Percentiles rank a stretch among this genome's conserved stretches.
Conservation (phyloP, 768 basidiomycete species). For the Mycena floridula region DNA sequence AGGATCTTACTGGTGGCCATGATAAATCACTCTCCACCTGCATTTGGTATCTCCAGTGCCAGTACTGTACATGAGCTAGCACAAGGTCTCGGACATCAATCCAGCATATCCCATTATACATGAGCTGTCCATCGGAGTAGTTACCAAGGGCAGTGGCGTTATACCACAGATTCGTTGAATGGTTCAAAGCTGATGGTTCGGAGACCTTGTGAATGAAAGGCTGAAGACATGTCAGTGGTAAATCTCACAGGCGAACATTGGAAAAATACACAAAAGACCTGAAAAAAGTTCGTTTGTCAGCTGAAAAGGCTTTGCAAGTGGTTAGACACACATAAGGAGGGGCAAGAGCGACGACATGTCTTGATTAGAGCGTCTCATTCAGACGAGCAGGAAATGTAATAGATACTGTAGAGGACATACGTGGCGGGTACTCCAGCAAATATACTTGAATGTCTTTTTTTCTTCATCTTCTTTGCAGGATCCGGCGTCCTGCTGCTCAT, state of each 20-base stretch:
- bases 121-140: background rate
- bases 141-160: background rate
- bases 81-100: no score
- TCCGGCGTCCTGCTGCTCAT: no score
- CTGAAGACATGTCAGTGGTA: no score
- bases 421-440: no score
- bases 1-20: no score
- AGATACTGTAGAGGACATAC: no score
- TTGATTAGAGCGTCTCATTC: no score
- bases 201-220: conserved; percentile 5
- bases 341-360: conserved; percentile 30
- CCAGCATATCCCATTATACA: conserved; percentile 23
- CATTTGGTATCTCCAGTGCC: background rate
- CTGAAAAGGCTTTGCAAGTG: background rate
- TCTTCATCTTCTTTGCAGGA: no score
- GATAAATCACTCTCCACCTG: background rate
- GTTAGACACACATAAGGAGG: conserved; percentile 27
- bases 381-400: no score
- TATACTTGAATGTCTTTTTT: no score
- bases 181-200: background rate
- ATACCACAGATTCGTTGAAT: background rate
- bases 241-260: conserved; percentile 1
- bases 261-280: background rate
- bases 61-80: conserved; percentile 6
- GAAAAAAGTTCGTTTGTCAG: background rate